Percentiles rank a stretch among this genome's conserved stretches.
phyloP scores from a whole-genome alignment of 495 filamentous ascomycete species.

The Neurospora tetraspora region DNA sequence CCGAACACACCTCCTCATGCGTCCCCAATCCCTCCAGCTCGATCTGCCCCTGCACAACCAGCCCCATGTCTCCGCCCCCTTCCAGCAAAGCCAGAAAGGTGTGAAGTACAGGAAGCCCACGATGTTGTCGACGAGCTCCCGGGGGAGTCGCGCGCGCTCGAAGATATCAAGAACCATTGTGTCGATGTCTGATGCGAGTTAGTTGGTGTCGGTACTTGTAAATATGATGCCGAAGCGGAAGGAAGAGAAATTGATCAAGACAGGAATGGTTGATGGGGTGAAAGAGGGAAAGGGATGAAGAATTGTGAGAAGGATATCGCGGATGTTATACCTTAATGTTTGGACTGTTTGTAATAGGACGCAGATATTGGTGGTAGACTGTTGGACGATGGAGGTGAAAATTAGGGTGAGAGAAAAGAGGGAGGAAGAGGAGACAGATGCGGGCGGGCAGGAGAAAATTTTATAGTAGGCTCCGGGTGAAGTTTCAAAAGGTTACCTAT shows the following conservation, averaged over 20 bases:
- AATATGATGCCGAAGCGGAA: too few species aligned
- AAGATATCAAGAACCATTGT: neutral
- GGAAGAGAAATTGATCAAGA: too few species aligned
- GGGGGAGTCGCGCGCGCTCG: neutral
- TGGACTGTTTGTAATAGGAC: neutral
- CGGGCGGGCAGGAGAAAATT: neutral
- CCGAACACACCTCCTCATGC: too few species aligned
- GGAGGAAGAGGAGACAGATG: neutral
- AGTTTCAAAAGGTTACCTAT: neutral
- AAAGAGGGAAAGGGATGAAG: neutral
- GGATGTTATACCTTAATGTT: neutral
- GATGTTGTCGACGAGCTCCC: too few species aligned
- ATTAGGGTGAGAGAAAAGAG: neutral
- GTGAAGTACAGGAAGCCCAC: neutral
- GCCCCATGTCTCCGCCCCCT: too few species aligned
- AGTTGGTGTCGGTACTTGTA: neutral
- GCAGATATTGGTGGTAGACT: neutral
- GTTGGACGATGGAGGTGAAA: neutral
- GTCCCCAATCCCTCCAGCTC: too few species aligned
- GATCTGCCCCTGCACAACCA: too few species aligned
- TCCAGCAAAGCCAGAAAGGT: too few species aligned
- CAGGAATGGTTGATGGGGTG: neutral
- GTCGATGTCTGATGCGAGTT: neutral
- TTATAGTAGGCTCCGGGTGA: neutral
- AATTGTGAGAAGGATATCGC: neutral